Evolutionary conservation across 805 yeast species (phyloP).

Genomic region (Scheffersomyces stipitis): DNA sequence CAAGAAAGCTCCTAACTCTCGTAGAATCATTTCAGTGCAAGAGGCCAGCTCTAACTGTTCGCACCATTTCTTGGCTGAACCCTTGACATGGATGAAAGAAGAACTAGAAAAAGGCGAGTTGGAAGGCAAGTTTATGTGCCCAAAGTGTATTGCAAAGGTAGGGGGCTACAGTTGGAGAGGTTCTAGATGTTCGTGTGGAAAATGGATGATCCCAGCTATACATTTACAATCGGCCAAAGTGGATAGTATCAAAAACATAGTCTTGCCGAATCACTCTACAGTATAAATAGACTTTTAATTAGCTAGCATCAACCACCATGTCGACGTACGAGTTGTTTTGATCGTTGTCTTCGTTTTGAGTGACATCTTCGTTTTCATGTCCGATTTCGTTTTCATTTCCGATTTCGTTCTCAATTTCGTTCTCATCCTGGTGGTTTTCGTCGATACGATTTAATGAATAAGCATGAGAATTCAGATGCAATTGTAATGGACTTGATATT

Average conservation of each 20-base stretch:
- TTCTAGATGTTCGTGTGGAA: constrained; percentile 89
- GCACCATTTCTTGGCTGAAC: constrained; percentile 78
- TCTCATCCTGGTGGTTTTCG: constrained; percentile 3
- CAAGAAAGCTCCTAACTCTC: constrained; percentile 60
- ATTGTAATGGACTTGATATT: constrained; percentile 1
- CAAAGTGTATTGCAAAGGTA: constrained; percentile 78
- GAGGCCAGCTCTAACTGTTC: constrained; percentile 67
- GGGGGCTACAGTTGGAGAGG: constrained; percentile 97
- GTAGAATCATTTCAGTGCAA: constrained; percentile 57
- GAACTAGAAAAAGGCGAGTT: constrained; percentile 72
- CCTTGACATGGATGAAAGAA: constrained; percentile 86
- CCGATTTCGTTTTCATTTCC: constrained; percentile 4
- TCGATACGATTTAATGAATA: not conserved
- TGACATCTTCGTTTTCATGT: constrained; percentile 10
- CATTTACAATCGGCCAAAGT: constrained; percentile 79
- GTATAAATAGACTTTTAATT: constrained; percentile 16
- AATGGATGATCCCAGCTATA: constrained; percentile 93
- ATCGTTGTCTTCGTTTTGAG: constrained; percentile 21
- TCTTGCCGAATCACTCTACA: constrained; percentile 1
- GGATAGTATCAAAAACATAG: constrained; percentile 50
- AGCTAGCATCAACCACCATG: constrained; percentile 42
- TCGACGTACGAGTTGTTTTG: constrained; percentile 40
- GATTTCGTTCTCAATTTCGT: constrained; percentile 2
- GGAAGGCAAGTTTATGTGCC: constrained; percentile 87
- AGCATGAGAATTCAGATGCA: not conserved